These are phyloP conservation scores for Camillea tinctor DNA, from an alignment of 2,329 filamentous ascomycete species.

Conservation along the genomic window DNA sequence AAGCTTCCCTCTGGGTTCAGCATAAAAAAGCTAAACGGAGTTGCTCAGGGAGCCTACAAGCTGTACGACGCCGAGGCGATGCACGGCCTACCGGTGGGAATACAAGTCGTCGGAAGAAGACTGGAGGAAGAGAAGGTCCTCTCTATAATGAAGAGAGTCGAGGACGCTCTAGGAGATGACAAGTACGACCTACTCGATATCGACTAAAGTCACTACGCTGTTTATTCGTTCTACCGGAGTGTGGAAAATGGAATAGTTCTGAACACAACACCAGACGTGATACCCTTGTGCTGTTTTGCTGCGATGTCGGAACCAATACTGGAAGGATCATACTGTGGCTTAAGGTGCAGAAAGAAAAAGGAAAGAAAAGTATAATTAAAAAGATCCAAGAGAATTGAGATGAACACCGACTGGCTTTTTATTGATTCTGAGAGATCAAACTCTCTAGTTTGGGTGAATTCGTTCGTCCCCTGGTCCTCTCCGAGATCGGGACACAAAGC, in stretches of 20 bases:
- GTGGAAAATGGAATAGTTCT: not conserved
- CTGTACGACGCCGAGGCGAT: conserved; percentile 80
- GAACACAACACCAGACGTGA: not conserved
- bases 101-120: conserved; percentile 78
- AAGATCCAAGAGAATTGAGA: too few species aligned
- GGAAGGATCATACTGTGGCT: not conserved
- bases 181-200: conserved; percentile 52
- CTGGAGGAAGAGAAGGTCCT: conserved; percentile 88
- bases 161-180: conserved; percentile 65
- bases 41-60: conserved; percentile 81
- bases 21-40: conserved; percentile 67
- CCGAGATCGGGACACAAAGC: not conserved
- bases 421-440: too few species aligned
- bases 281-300: not conserved
- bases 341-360: not conserved
- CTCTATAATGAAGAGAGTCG: conserved; percentile 74
- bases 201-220: conserved; percentile 33
- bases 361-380: not conserved
- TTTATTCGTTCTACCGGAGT: not conserved
- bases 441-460: not conserved
- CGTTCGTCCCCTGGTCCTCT: too few species aligned
- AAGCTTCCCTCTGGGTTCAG: conserved; percentile 62
- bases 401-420: too few species aligned
- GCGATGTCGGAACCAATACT: not conserved
- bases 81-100: conserved; percentile 82